Conservation (phyloP, 2,329 filamentous ascomycete species). For the Myriosclerotinia scirpicola region DNA sequence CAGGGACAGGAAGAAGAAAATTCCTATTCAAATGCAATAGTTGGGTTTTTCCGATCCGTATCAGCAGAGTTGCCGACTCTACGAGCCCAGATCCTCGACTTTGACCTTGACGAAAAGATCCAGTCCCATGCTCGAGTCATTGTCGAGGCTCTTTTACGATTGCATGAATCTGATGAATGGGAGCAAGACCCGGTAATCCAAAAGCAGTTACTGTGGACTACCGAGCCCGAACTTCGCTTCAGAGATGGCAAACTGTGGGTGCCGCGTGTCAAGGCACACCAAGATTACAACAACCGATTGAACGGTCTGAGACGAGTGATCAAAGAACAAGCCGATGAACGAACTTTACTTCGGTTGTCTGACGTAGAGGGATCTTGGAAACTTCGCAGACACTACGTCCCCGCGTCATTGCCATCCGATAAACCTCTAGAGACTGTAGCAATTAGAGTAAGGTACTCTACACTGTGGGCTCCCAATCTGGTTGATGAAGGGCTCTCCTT, state of each 20-base stretch:
- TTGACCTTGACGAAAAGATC: slow-evolving; percentile 20
- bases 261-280: slow-evolving; percentile 27
- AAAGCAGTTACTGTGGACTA: slow-evolving; percentile 24
- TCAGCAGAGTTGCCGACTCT: slow-evolving; percentile 30
- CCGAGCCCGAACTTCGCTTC: slow-evolving; percentile 29
- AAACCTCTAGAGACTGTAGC: too few relatives aligned
- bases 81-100: slow-evolving; percentile 30
- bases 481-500: too few relatives aligned
- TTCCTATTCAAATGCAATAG: slow-evolving; percentile 28
- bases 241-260: slow-evolving; percentile 24
- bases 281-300: slow-evolving; percentile 24
- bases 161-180: slow-evolving; percentile 14
- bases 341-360: too few relatives aligned
- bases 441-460: too few relatives aligned
- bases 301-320: slow-evolving; percentile 27
- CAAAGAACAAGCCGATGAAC: slow-evolving; percentile 14
- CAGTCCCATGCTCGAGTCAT: slow-evolving; percentile 17
- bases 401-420: too few relatives aligned
- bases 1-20: slow-evolving; percentile 22
- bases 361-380: too few relatives aligned
- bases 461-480: too few relatives aligned
- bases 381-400: too few relatives aligned
- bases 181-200: neutral
- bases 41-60: slow-evolving; percentile 30
- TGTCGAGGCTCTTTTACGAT: slow-evolving; percentile 26